Percentiles rank a stretch among this genome's conserved stretches.
Conservation (phyloP, 2,329 filamentous ascomycete species). For the Colletotrichum chrysophilum region DNA sequence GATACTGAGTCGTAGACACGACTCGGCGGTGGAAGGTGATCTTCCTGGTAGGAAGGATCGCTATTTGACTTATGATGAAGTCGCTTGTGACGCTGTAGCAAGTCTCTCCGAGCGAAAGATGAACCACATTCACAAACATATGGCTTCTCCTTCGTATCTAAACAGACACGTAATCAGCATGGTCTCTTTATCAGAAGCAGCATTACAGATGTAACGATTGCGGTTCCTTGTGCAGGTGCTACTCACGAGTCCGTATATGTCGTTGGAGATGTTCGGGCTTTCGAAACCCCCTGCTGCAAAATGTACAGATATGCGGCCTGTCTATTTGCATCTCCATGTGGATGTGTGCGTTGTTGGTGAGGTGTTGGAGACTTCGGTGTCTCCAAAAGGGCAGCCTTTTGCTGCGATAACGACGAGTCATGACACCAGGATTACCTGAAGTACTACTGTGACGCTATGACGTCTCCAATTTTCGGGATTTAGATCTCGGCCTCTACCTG, state of each 20-base stretch:
- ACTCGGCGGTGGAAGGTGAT: neutral
- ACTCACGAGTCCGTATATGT: neutral
- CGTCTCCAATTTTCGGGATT: neutral
- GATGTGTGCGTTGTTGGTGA: neutral
- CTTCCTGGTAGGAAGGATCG: too few species aligned
- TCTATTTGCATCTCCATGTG: neutral
- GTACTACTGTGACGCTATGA: neutral
- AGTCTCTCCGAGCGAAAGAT: neutral
- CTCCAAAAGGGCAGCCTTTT: neutral
- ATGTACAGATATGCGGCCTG: neutral
- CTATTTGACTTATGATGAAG: neutral
- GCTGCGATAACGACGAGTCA: neutral
- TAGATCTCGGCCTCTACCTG: neutral
- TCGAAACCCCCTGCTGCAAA: neutral
- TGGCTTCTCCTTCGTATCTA: neutral
- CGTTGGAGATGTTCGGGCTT: neutral
- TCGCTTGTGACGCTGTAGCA: neutral
- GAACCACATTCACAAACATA: neutral
- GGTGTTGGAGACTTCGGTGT: neutral
- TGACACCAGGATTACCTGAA: neutral
- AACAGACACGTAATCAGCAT: neutral
- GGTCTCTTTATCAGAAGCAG: neutral
- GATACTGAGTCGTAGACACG: neutral
- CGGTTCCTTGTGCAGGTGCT: neutral
- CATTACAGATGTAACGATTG: neutral